Base-by-base conservation (phyloP, 257 asterid genomes). In the Solanum raphanifolium region DNA sequence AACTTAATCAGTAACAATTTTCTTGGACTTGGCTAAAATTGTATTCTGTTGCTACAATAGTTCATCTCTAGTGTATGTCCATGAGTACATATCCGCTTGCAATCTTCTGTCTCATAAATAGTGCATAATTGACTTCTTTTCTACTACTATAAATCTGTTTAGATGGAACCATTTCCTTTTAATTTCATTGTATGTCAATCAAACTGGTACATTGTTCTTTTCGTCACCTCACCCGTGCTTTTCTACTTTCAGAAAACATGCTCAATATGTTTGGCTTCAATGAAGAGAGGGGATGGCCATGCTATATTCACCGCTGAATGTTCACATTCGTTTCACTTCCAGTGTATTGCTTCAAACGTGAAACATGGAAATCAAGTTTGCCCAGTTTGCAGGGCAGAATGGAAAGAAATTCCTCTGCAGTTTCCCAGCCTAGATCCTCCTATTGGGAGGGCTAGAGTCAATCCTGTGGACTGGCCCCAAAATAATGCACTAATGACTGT, bases 281-380 rank as follows among this genome's bases (percentile, higher is more conserved):
- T 97, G 98, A 92, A 90, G 87, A 92, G 95, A 43, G 97, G 99
- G 81, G 97, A 97, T 85, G 99, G 99, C 34, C 99, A 95, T 68
- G 99, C 99, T 21, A 93, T 97, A 69, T 97, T 95, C 90, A 97
- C 99, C 21, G 99, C 98, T 21, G 99, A 97, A 90, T 95, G 99
- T 88, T 95, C 98, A 21, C 99, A 97, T 87, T 95, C 99, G 83
- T 97, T 97, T 84, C 99, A 97, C 91, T 97, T 97, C 92, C 96
- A 96, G 1, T 97, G 99, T 92, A 96, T 97, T 83, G 95, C 98
- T 83, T 97, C 99, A 48, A 97, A 94, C 84, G 98, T 95, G 88
- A 96, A 97, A 91, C 98, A 97, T 74, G 99, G 99, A 21, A 96
- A 97, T 92, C 95, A 92, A 88, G 88, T 94, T 55, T 97, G 99